Evolutionary conservation across 75 land plant genomes (phyloP).

Genomic region (Gnetum montanum): DNA sequence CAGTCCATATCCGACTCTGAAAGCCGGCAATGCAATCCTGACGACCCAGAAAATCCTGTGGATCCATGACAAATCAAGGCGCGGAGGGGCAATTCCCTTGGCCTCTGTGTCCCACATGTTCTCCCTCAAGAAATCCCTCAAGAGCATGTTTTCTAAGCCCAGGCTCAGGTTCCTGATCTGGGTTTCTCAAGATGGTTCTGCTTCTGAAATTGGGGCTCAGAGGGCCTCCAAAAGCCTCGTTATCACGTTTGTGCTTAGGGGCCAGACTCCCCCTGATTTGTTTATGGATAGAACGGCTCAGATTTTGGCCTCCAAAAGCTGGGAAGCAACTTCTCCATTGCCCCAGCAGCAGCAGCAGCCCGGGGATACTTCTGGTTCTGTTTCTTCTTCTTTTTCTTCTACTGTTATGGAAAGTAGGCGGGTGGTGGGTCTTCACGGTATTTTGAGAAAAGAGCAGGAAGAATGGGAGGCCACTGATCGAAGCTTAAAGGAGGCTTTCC

Average conservation of each 20-base stretch:
- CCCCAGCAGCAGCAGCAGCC: not conserved
- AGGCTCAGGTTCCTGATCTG: conserved; percentile 53
- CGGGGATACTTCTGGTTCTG: not conserved
- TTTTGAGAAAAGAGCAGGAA: conserved; percentile 85
- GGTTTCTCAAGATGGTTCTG: conserved; percentile 17
- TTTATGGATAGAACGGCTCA: conserved; percentile 43
- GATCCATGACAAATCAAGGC: conserved; percentile 22
- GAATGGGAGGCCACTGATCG: conserved; percentile 83
- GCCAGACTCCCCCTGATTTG: conserved; percentile 39
- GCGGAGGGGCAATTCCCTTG: conserved; percentile 41
- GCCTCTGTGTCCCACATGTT: conserved; percentile 41
- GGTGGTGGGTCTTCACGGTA: conserved; percentile 85
- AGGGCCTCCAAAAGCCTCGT: conserved; percentile 20
- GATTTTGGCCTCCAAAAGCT: conserved; percentile 44
- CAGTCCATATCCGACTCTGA: conserved; percentile 21
- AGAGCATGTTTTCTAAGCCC: conserved; percentile 58
- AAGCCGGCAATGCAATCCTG: conserved; percentile 49
- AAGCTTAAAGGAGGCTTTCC: conserved; percentile 85
- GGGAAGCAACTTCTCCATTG: conserved; percentile 30
- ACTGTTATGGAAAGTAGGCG: no score
- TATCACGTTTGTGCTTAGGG: conserved; percentile 46
- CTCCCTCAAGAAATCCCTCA: conserved; percentile 47
- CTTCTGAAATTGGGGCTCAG: conserved; percentile 2
- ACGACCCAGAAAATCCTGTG: conserved; percentile 74
- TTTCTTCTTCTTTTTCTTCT: conserved; percentile 14